A percentile compares a stretch with the other conserved stretches of the same genome.
Conservation (phyloP, 352 stramenopile genomes). For the Phytophthora pini region DNA sequence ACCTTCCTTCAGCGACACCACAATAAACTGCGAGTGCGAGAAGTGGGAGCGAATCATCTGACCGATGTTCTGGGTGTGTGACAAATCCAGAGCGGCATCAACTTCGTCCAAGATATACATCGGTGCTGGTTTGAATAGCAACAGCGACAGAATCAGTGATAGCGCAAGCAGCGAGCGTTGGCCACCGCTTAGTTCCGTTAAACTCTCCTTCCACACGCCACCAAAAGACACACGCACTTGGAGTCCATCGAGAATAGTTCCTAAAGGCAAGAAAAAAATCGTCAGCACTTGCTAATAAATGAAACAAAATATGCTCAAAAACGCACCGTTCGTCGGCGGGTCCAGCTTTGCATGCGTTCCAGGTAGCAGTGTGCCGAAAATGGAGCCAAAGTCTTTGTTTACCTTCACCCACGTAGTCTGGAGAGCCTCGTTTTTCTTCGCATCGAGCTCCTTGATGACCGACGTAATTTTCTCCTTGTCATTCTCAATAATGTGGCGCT, state of each 20-base stretch:
- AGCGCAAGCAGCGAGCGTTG: conserved; percentile 99
- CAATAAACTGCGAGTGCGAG: conserved; percentile 99
- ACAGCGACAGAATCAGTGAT: conserved; percentile 97
- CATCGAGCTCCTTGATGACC: conserved; percentile 99
- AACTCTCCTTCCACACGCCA: conserved; percentile 98
- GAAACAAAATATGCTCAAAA: neutral
- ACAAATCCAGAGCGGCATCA: conserved; percentile 99
- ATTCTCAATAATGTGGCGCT: conserved; percentile 98
- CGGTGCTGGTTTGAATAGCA: conserved; percentile 99
- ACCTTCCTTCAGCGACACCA: conserved; percentile 99
- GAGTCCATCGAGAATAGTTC: conserved; percentile 92
- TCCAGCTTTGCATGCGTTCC: conserved; percentile 98
- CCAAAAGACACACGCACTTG: conserved; percentile 99
- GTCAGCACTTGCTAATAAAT: conserved; percentile 5
- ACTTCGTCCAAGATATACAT: conserved; percentile 99
- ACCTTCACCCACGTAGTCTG: conserved; percentile 99
- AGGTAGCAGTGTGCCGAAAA: conserved; percentile 98
- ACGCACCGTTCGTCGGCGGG: conserved; percentile 89
- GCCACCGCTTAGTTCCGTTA: conserved; percentile 98
- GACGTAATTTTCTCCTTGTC: conserved; percentile 99
- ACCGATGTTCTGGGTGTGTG: conserved; percentile 99
- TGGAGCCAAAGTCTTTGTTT: conserved; percentile 99
- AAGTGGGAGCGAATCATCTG: conserved; percentile 99
- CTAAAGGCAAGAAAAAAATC: conserved; percentile 33
- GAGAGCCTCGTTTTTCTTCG: conserved; percentile 98